Conservation (phyloP, 129 eudicot species). For the Chrysanthemum seticuspe region DNA sequence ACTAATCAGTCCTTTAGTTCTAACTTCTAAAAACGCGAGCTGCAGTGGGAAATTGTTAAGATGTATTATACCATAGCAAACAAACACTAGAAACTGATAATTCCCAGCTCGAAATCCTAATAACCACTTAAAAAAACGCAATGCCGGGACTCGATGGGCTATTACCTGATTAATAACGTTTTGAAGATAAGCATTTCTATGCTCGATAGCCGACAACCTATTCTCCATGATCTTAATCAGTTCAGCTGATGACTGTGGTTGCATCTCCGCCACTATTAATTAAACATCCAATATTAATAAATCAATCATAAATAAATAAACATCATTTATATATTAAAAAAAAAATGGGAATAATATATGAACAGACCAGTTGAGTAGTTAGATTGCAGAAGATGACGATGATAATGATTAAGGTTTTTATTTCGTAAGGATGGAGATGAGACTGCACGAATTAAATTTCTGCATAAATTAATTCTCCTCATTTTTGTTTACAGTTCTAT, state of each 20-base stretch:
- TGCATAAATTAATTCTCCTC: constrained; percentile 23
- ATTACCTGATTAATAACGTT: constrained; percentile 60
- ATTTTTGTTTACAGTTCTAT: neutral
- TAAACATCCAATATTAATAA: too few species aligned
- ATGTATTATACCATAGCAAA: too few species aligned
- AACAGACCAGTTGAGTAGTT: constrained; percentile 35
- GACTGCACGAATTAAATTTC: constrained; percentile 17
- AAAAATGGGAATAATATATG: neutral
- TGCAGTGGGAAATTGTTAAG: too few species aligned
- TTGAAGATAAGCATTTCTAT: constrained; percentile 60
- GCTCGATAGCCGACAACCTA: constrained; percentile 63
- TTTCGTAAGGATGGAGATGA: neutral
- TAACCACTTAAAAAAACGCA: too few species aligned
- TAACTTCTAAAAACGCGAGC: too few species aligned
- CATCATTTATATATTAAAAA: neutral
- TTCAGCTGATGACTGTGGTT: constrained; percentile 62
- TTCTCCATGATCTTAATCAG: constrained; percentile 77
- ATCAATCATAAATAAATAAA: neutral
- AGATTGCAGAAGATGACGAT: neutral
- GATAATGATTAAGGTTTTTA: too few species aligned
- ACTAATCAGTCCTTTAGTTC: too few species aligned
- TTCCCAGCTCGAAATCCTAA: too few species aligned
- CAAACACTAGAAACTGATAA: too few species aligned
- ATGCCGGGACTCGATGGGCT: too few species aligned
- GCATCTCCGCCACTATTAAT: constrained; percentile 33